A percentile compares a stretch with the other conserved stretches of the same genome.
These are phyloP conservation scores for Podospora bellae-mahoneyi DNA, from an alignment of 495 filamentous ascomycete genomes.

Conservation along the genomic window DNA sequence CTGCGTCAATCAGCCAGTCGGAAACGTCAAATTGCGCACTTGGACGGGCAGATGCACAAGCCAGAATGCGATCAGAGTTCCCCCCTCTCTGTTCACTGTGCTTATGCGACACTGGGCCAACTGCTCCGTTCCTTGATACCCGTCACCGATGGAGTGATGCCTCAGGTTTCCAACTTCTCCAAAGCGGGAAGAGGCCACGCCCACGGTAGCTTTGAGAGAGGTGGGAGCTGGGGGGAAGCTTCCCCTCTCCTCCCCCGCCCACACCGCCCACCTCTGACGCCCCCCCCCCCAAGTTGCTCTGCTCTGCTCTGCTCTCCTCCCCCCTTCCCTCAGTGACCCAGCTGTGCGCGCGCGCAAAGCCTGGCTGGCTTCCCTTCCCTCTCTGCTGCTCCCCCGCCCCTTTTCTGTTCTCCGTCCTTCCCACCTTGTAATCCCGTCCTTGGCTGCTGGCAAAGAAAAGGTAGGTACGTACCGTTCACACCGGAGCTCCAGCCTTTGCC, in stretches of 20 bases:
- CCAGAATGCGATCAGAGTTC: slow-evolving; percentile 10
- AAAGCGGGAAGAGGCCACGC: slow-evolving; percentile 11
- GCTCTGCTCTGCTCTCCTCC: slow-evolving; percentile 10
- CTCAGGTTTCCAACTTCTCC: slow-evolving; percentile 20
- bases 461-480: slow-evolving; percentile 33
- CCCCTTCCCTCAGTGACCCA: slow-evolving; percentile 10
- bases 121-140: neutral
- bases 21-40: slow-evolving; percentile 6
- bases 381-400: slow-evolving; percentile 16
- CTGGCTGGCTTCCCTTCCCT: slow-evolving; percentile 24
- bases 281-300: slow-evolving; percentile 6
- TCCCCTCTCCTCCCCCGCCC: slow-evolving; percentile 28
- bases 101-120: neutral
- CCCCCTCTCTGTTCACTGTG: neutral
- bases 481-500: slow-evolving; percentile 33
- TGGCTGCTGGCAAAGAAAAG: neutral
- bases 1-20: slow-evolving; percentile 15
- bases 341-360: neutral
- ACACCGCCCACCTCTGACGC: slow-evolving; percentile 15
- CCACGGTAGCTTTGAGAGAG: slow-evolving; percentile 6
- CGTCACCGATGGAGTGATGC: slow-evolving; percentile 7
- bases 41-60: neutral
- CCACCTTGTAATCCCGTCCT: slow-evolving; percentile 30
- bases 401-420: slow-evolving; percentile 23
- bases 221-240: slow-evolving; percentile 19